A percentile compares a stretch with the other conserved stretches of the same genome.
These are phyloP conservation scores for Puccinia hordei DNA, from an alignment of 1,284 basidiomycete genomes.

Conservation along the genomic window DNA sequence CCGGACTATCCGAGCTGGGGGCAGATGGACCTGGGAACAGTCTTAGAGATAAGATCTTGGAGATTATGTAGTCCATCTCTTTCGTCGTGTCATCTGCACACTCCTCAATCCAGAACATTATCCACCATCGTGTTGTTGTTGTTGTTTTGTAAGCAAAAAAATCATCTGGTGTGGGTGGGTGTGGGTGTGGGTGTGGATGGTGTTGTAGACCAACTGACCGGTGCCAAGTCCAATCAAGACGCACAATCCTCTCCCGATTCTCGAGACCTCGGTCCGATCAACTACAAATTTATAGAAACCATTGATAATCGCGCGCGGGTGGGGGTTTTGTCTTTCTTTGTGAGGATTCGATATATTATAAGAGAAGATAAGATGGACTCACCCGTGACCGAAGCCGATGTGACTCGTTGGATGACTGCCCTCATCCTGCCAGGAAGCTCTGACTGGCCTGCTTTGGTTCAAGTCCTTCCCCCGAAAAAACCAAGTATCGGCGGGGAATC, in stretches of 20 bases:
- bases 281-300: no score
- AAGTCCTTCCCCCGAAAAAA: no score
- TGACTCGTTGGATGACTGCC: conserved; percentile 74
- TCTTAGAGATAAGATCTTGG: conserved; percentile 69
- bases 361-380: conserved; percentile 15
- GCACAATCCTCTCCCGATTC: conserved; percentile 78
- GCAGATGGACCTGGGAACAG: neutral
- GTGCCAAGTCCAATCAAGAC: conserved; percentile 81
- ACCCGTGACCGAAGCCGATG: conserved; percentile 74
- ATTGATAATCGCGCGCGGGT: no score
- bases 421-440: conserved; percentile 64
- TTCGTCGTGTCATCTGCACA: conserved; percentile 72
- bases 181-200: conserved; percentile 11
- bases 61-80: conserved; percentile 72
- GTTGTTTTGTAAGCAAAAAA: no score
- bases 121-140: no score
- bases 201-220: conserved; percentile 64
- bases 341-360: no score
- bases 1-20: neutral
- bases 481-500: no score
- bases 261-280: conserved; percentile 71
- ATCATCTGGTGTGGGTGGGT: no score
- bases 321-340: neutral
- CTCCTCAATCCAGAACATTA: conserved; percentile 1
- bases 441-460: conserved; percentile 59